Base-by-base conservation (phyloP, 345 rosid species). In the Syzygium oleosum region DNA sequence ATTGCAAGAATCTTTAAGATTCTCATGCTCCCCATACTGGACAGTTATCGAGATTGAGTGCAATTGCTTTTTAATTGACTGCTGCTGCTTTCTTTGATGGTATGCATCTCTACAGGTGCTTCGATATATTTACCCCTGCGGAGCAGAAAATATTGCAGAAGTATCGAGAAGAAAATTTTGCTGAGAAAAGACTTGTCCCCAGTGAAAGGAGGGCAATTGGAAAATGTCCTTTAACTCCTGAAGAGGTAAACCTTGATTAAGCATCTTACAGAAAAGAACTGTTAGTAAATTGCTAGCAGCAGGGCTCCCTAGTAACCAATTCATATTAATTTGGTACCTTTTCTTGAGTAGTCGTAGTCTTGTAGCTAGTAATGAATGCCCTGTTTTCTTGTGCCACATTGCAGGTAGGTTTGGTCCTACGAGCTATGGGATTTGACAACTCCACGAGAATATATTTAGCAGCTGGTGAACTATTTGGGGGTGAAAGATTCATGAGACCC, bases 381-480 rank as follows among this genome's bases (percentile, higher is more conserved):
- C 51, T 27, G 19, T 84, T 51, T 90, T 89, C 41, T 46, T 38
- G 83, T 73, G 83, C 49, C 83, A 2, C 84, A 63, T 63, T 93
- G 91, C 94, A 98, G 99, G 99, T 98, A 90, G 99, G 98, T 85
- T 97, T 97, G 89, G 90, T 97, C 89, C 91, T 98, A 88, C 96
- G 90, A 86, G 98, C 98, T 84, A 93, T 97, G 98, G 96, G 96
- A 41, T 98, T 98, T 85, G 95, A 94, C 91, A 97, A 98, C 92
- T 91, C 99, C 88, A 95, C 99, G 80, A 91, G 95, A 90, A 95
- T 98, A 91, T 96, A 94, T 91, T 90, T 98, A 90, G 99, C 99
- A 79, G 98, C 99, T 51, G 99, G 99, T 85, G 98, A 97, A 68
- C 90, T 98, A 86, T 97, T 96, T 93, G 99, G 99, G 84, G 99